Percentiles rank a stretch among this genome's conserved stretches.
Evolutionary conservation across 2,329 filamentous ascomycete species (phyloP).

Genomic region (Talaromyces piceae): DNA sequence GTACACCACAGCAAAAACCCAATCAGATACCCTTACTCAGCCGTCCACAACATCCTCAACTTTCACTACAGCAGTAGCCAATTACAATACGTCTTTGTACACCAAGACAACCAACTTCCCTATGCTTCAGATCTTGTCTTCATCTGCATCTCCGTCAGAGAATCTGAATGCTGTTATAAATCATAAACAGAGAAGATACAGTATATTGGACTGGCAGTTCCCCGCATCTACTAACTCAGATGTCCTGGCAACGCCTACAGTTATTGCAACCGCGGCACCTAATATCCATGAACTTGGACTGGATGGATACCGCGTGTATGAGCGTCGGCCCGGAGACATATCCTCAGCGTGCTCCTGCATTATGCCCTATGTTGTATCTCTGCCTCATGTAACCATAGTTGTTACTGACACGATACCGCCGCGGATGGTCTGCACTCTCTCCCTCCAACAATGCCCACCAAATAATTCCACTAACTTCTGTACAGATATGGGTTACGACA

Average conservation of each 20-base stretch:
- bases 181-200: neutral
- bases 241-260: neutral
- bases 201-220: neutral
- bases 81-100: neutral
- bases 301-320: neutral
- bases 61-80: neutral
- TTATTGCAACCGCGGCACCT: neutral
- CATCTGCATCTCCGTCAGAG: neutral
- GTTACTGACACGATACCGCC: neutral
- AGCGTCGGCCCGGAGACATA: neutral
- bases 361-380: neutral
- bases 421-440: neutral
- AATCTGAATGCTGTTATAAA: neutral
- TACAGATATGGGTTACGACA: neutral
- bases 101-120: neutral
- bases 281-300: neutral
- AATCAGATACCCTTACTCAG: neutral
- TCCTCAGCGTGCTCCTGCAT: slow-evolving; percentile 3
- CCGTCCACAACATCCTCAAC: neutral
- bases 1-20: neutral
- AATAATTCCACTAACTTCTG: neutral
- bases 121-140: neutral
- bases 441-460: neutral
- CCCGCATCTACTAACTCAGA: neutral
- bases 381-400: neutral